Base-by-base conservation (phyloP, 2,329 filamentous ascomycete genomes). In the Herpotrichia juniperi region DNA sequence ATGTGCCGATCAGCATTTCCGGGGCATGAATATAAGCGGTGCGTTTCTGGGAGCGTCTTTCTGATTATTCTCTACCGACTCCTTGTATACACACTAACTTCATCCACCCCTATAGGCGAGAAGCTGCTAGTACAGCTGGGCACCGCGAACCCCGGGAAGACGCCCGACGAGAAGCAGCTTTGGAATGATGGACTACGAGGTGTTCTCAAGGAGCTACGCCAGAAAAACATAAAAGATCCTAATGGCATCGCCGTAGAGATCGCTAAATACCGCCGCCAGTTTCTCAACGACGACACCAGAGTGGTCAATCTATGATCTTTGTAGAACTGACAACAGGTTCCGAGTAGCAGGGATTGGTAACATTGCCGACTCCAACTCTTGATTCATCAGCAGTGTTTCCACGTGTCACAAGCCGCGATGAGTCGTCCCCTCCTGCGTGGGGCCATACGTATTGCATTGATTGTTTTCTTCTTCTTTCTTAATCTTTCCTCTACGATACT, bases 1-100 rank as follows among this genome's bases (percentile, higher is more conserved):
- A 48, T 99, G 94, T 76, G 78, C 85, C 50, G 87, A 78, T 59
- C 87, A 97, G 78, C 94, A 99, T 77, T 93, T 96, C 71, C 80
- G 82, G 62, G 80, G 85, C 55, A 88, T 93, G 77, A 79, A 78
- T 66, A 78, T 91, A 68, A 84, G 83, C 76, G 91, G 91, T 96
- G 83, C 85, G 89, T 90, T 63, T 53, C 54, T 52, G 58, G 56
- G 39, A 54, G 42, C 50, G 48, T 48, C 50, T 61, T 54, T 48
- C 57, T 45, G 57, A 50, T 52, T 57, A 52, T 48, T 46, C 60
- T 51, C 61, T 53, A 63, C 66, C 21, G 16, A 21, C 71, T 69
- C 66, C 69, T 67, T 60, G 49, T 55, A 59, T 67, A 60, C 70
- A 57, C 61, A 63, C 74, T 78, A 63, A 79, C 71, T 69, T 60